Conservation (phyloP, 2,329 filamentous ascomycete species). For the Phoma sp. region DNA sequence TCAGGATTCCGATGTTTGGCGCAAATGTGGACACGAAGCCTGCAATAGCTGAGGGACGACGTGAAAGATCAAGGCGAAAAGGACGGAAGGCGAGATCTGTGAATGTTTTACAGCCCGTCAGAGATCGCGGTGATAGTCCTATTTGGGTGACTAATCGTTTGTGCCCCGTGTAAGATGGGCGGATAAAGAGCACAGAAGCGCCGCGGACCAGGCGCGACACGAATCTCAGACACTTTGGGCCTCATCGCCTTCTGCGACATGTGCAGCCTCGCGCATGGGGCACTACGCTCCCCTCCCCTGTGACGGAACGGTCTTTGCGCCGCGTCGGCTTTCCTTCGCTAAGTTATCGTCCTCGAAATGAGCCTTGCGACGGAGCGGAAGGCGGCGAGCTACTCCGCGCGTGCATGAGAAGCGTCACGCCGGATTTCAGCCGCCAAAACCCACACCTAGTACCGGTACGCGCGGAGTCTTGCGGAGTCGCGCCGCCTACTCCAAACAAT, state of each 20-base stretch:
- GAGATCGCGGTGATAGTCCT: constrained; percentile 27
- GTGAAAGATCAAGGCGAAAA: constrained; percentile 28
- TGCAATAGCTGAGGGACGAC: constrained; percentile 28
- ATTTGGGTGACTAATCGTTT: constrained; percentile 38
- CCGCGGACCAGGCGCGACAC: constrained; percentile 28
- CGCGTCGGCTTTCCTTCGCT: constrained; percentile 32
- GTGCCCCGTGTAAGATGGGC: constrained; percentile 22
- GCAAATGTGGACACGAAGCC: constrained; percentile 23
- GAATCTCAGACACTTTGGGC: constrained; percentile 35
- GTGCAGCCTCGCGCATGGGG: constrained; percentile 22
- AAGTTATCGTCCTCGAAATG: constrained; percentile 21
- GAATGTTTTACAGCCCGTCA: constrained; percentile 46
- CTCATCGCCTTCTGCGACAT: constrained; percentile 41
- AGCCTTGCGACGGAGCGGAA: constrained; percentile 18
- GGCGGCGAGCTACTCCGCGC: constrained; percentile 26
- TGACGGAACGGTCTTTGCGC: constrained; percentile 19
- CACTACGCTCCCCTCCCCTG: constrained; percentile 4
- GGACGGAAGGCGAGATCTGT: constrained; percentile 45
- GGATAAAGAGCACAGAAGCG: constrained; percentile 1
- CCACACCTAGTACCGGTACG: constrained; percentile 15
- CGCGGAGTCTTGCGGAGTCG: constrained; percentile 18
- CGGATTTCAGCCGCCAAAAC: constrained; percentile 15
- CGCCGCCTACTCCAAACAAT: constrained; percentile 7
- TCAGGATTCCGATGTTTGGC: constrained; percentile 30
- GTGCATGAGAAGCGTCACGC: constrained; percentile 27